Evolutionary conservation across 495 filamentous ascomycete species (phyloP).

Genomic region (Staphylotrichum longicolle): DNA sequence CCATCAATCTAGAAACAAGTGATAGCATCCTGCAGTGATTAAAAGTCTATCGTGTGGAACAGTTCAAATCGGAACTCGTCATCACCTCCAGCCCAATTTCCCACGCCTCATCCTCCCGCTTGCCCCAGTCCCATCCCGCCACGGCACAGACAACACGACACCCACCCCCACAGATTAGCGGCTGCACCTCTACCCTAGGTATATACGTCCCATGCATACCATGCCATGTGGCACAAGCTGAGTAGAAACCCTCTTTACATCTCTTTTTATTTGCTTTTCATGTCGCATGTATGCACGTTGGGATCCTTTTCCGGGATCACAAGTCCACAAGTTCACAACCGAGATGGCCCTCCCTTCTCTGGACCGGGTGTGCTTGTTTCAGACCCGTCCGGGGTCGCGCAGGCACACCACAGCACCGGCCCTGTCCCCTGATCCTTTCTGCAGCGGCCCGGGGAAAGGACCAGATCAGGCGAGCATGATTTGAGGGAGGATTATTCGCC

Average conservation of each 20-base stretch:
- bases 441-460: not conserved
- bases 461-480: not conserved
- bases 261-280: not conserved
- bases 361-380: not conserved
- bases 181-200: too few species aligned
- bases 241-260: too few species aligned
- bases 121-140: not conserved
- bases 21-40: too few species aligned
- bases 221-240: not conserved
- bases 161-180: too few species aligned
- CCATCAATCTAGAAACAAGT: too few species aligned
- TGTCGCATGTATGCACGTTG: not conserved
- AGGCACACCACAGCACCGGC: not conserved
- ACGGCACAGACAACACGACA: not conserved
- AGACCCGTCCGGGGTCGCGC: slow-evolving; percentile 3
- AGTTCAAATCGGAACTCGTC: not conserved
- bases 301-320: not conserved
- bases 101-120: too few species aligned
- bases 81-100: not conserved
- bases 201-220: not conserved
- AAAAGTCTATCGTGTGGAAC: too few species aligned
- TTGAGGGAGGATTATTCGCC: too few species aligned
- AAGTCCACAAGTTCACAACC: not conserved
- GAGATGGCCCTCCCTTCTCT: not conserved
- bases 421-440: not conserved